Base-by-base conservation (phyloP, 75 land plant genomes). In the Pinus taeda region DNA sequence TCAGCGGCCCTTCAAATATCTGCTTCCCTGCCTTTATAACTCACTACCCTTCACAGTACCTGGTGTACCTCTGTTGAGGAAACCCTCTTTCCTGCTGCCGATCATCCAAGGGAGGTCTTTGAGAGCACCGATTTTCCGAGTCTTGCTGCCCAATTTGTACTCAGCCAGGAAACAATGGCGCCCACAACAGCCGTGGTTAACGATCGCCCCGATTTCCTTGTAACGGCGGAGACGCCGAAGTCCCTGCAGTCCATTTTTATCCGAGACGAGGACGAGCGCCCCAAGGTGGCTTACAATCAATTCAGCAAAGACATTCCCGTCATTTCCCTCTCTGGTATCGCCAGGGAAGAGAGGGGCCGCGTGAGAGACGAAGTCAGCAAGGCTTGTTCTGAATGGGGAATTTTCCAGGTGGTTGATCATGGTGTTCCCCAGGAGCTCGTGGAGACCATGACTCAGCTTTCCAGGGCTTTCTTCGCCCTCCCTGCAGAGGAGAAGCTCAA, bases 361-460 rank as follows among this genome's bases (percentile, higher is more conserved):
- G 78, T 92, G 6, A 78, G 87, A 75, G 63, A 56, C 37, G 71
- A 61, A 15, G 53, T 80, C 20, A 39, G 21, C 39, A 57, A 20
- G 20, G 82, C 82, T 15, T 80, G 81, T 57, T 39, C 64, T 22
- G 72, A 80, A 29, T 80, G 82, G 82, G 82, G 82, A 55, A 26
- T 80, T 7, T 80, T 80, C 73, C 82, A 80, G 71, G 81, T 80
- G 4, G 72, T 80, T 1, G 37, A 80, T 15, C 82, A 80, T 8
- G 82, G 82, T 1, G 45, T 80, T 2, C 39, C 39, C 29, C 2
- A 4, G 56, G 72, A 42, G 24, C 56, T 80, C 17, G 42, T 80
- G 57, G 5, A 20, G 3, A 6, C 59, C 39, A 49, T 71, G 58
- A n/a, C 24, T 15, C 56, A 63, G 30, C 20, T 77, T 15, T 26